Evolutionary conservation across 1,284 basidiomycete species (phyloP), one percentile per base, ranked within the genome.

Genomic region (Tilletiopsis washingtonensis): DNA sequence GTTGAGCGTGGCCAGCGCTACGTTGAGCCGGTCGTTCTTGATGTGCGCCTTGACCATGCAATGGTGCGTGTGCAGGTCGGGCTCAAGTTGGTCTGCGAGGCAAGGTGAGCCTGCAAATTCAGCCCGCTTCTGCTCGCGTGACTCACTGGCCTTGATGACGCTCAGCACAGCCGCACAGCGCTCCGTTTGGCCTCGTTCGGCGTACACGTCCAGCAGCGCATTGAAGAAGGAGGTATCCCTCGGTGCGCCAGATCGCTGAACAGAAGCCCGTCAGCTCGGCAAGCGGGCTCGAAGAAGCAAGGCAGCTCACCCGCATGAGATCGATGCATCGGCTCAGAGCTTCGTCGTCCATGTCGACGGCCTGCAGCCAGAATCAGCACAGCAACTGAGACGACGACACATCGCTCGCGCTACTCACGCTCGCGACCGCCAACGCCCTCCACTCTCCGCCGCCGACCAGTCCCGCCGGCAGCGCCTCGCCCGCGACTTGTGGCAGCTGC

Each of bases 141-240:
- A 34, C 32, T 34, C 32, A 34, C 32, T 11, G 17, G 32, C 3
- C 12, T 17, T 34, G 12, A 34, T 34, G 32, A 17, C 12, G 32
- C 12, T 34, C 5, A 62, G 41, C 26, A 58, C 50, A 15, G 51
- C 44, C 15, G 67, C 45, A 36, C 63, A 66, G 24, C 12, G 7
- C 4, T 60, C 60, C 3, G 78, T 62, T 41, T 82, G 76, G 0
- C 82, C 82, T 0, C 60, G 55, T 2, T 63, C 53, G 1, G 82
- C 80, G 56, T 82, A 80, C 14, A 77, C 62, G 40, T 74, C 75
- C 38, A 87, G 70, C 0, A 83, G 67, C 5, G 49, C 15, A 56
- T 62, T 49, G 49, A 64, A 54, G 43, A 76, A 62, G 3, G 76
- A 23, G 2, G 50, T 43, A 0, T 53, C 26, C 5, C 50, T 47